Base-by-base conservation (phyloP, 2,329 filamentous ascomycete genomes). In the Neonectria hederae region DNA sequence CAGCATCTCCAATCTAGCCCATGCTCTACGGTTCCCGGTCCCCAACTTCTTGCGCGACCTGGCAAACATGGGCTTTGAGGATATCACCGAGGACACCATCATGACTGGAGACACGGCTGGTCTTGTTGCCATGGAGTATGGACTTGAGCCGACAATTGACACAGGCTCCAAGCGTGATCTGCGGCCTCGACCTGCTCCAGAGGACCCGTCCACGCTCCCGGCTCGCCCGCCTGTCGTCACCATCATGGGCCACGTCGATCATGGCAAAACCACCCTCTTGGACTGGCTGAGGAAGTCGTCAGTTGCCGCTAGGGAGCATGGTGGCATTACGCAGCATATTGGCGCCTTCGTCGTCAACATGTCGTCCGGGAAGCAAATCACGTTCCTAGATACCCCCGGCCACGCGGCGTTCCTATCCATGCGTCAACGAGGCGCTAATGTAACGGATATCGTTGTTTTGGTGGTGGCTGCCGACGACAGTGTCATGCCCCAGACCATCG, bases 241-340 rank as follows among this genome's bases (percentile, higher is more conserved):
- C 0, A 99, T 99, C 75, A 99, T 99, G 97, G 96, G 96, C 2
- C 96, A 99, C 69, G 96, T 99, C 72, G 97, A 99, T 76, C 96
- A 99, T 77, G 96, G 96, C 58, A 99, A 99, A 82, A 99, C 96
- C 0, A 99, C 97, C 0, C 89, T 99, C 45, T 84, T 99, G 10
- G 96, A 99, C 76, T 98, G 90, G 81, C 83, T 99, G 48, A 92
- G 96, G 40, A 97, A 97, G 72, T 96, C 94, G 1, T 97, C 94
- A 7, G 89, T 99, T 46, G 97, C 91, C 45, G 93, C 93, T 6
- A 89, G 91, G 58, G 96, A 99, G 77, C 94, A 97, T 76, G 96
- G 96, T 67, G 96, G 96, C 38, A 99, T 99, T 76, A 99, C 96
- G 0, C 96, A 99, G 78, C 96, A 99, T 75, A 99, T 99, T 69